Percentiles rank a stretch among this genome's conserved stretches.
phyloP scores from a whole-genome alignment of 2,329 filamentous ascomycete species.

The Ascocoryne sarcoides region DNA sequence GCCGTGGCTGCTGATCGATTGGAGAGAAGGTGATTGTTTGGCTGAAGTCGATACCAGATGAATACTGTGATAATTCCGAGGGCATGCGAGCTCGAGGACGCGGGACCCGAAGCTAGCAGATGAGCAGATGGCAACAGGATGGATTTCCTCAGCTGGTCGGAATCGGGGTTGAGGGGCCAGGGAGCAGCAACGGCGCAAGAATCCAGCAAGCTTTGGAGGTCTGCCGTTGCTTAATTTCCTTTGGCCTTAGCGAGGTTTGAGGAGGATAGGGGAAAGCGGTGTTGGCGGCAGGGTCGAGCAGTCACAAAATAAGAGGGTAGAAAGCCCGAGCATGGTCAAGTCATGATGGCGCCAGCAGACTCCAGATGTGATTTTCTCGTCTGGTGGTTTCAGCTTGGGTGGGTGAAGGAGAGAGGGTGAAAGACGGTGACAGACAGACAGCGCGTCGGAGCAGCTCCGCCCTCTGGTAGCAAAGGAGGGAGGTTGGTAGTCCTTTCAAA shows the following conservation, averaged over 20 bases:
- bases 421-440: background rate
- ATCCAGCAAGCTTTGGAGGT: background rate
- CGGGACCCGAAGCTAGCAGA: background rate
- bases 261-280: constrained; percentile 11
- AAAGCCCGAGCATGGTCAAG: background rate
- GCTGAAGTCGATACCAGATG: background rate
- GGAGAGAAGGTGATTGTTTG: background rate
- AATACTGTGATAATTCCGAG: too few relatives aligned
- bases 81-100: background rate
- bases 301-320: constrained; percentile 3
- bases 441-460: too few relatives aligned
- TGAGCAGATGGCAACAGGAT: background rate
- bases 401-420: too few relatives aligned
- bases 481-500: too few relatives aligned
- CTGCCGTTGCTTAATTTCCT: constrained; percentile 24
- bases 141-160: background rate
- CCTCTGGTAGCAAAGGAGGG: too few relatives aligned
- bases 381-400: too few relatives aligned
- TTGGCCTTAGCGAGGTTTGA: constrained; percentile 25
- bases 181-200: background rate
- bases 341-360: background rate
- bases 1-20: background rate
- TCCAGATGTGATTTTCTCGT: too few relatives aligned
- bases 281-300: background rate
- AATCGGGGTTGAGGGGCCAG: constrained; percentile 1